phyloP scores from a whole-genome alignment of 2,329 filamentous ascomycete species.

The Lachnellula cervina region DNA sequence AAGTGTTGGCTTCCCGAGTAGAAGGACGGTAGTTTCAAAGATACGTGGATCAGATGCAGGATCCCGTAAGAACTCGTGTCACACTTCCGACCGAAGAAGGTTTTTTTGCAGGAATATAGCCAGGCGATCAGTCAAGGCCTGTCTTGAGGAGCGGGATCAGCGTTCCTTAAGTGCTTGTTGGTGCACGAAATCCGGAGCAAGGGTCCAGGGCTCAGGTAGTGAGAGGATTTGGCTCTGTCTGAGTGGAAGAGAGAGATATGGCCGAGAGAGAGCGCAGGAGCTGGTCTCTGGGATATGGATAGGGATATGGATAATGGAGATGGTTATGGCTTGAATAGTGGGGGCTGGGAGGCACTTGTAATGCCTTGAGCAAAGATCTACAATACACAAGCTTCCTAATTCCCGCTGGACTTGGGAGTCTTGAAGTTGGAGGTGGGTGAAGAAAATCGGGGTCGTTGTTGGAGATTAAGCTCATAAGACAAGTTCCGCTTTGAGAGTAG shows the following conservation, averaged over 20 bases:
- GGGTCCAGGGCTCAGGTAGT: slow-evolving; percentile 21
- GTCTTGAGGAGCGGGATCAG: slow-evolving; percentile 28
- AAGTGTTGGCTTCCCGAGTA: slow-evolving; percentile 5
- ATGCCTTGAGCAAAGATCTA: slow-evolving; percentile 25
- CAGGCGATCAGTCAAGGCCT: slow-evolving; percentile 20
- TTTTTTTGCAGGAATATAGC: slow-evolving; percentile 15
- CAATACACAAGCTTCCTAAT: slow-evolving; percentile 13
- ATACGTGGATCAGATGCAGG: slow-evolving; percentile 30
- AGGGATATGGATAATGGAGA: too few species aligned
- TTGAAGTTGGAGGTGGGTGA: slow-evolving; percentile 4
- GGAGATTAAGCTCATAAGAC: slow-evolving; percentile 26
- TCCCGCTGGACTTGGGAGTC: background rate
- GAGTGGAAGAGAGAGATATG: slow-evolving; percentile 8
- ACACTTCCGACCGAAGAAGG: slow-evolving; percentile 16
- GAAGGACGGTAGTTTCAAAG: slow-evolving; percentile 15
- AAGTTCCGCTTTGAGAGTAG: slow-evolving; percentile 18
- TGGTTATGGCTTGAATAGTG: slow-evolving; percentile 9
- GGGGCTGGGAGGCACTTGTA: slow-evolving; percentile 10
- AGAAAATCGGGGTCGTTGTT: slow-evolving; percentile 1
- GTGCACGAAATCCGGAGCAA: slow-evolving; percentile 14
- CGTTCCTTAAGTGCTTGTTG: slow-evolving; percentile 31
- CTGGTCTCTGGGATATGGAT: background rate
- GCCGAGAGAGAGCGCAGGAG: slow-evolving; percentile 12
- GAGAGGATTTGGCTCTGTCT: slow-evolving; percentile 11
- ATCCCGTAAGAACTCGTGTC: slow-evolving; percentile 25